A percentile compares a stretch with the other conserved stretches of the same genome.
These are phyloP conservation scores for Paraconiothyrium brasiliense DNA, from an alignment of 2,329 filamentous ascomycete genomes.

Conservation along the genomic window DNA sequence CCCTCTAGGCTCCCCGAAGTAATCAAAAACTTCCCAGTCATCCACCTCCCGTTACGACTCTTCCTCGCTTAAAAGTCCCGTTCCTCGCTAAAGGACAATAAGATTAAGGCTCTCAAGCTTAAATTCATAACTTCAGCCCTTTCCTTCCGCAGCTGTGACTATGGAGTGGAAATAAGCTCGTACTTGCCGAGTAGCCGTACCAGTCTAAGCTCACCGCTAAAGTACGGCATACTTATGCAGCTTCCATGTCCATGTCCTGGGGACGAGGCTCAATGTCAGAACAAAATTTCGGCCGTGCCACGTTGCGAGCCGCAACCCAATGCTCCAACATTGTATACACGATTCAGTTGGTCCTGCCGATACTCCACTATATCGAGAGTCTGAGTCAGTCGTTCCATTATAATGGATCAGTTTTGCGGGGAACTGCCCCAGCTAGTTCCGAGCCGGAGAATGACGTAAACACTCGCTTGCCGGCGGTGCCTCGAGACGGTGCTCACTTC, in stretches of 20 bases:
- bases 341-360: neutral
- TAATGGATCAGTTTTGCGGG: neutral
- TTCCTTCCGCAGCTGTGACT: neutral
- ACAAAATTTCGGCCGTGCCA: neutral
- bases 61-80: neutral
- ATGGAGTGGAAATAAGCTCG: conserved; percentile 2
- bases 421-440: neutral
- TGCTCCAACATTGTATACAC: conserved; percentile 59
- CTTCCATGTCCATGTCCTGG: neutral
- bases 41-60: neutral
- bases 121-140: neutral
- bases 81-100: neutral
- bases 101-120: neutral
- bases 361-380: neutral
- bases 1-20: neutral
- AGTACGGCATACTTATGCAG: neutral
- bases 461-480: conserved; percentile 3
- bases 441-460: neutral
- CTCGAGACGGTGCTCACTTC: conserved; percentile 8
- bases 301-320: conserved; percentile 32
- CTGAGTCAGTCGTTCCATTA: neutral
- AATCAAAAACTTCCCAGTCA: neutral
- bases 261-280: neutral
- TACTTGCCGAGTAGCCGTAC: neutral
- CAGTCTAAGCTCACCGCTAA: neutral